These are phyloP conservation scores for Eimeria brunetti DNA, from an alignment of 169 alveolate genomes.

Conservation along the genomic window DNA sequence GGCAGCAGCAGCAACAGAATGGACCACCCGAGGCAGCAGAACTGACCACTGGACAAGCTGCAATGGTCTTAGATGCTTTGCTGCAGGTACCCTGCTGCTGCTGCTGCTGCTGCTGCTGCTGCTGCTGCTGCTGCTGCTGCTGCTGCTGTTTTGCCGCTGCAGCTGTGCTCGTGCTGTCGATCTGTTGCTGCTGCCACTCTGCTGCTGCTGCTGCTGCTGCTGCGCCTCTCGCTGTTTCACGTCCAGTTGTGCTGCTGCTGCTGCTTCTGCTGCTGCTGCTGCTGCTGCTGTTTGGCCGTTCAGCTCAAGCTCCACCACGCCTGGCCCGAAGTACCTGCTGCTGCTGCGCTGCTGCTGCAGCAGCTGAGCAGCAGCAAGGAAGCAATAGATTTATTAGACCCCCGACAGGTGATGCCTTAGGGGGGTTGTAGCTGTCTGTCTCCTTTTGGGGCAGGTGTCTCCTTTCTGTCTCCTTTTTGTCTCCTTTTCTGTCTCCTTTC, in stretches of 20 bases:
- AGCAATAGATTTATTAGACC: background rate
- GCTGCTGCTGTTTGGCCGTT: slow-evolving; percentile 14
- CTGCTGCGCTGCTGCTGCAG: slow-evolving; percentile 66
- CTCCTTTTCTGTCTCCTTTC: background rate
- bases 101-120: slow-evolving; percentile 45
- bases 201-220: slow-evolving; percentile 34
- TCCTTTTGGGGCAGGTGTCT: background rate
- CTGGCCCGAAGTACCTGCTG: slow-evolving; percentile 7
- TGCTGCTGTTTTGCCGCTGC: background rate
- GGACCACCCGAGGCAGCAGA: slow-evolving; percentile 23
- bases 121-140: slow-evolving; percentile 25
- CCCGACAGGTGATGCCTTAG: background rate
- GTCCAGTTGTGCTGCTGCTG: background rate
- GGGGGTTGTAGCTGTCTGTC: background rate
- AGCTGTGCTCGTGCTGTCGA: background rate
- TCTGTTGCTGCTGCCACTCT: background rate
- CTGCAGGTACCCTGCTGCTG: slow-evolving; percentile 24
- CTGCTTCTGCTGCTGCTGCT: slow-evolving; percentile 12
- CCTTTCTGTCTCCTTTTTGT: background rate
- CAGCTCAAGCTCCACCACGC: slow-evolving; percentile 62
- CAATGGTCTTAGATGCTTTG: slow-evolving; percentile 32
- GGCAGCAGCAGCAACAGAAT: slow-evolving; percentile 20
- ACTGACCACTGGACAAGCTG: slow-evolving; percentile 32
- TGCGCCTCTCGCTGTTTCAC: background rate
- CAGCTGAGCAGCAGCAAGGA: slow-evolving; percentile 41